Base-by-base conservation (phyloP, 306 rosid species). In the Corylus heterophylla region DNA sequence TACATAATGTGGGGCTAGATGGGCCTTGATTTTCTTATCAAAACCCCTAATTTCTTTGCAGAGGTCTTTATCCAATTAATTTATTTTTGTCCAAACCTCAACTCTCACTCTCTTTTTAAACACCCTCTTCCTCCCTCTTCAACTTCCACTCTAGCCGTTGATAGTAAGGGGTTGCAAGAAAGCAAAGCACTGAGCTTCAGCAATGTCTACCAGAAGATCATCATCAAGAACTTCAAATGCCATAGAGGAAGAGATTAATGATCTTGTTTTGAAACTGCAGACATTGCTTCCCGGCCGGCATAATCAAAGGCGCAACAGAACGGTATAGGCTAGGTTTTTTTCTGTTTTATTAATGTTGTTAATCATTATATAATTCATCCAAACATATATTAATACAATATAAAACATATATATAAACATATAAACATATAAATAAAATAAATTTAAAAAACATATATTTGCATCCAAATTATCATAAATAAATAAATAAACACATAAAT, bases 191-290 rank as follows among this genome's bases (percentile, higher is more conserved):
- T 3, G 47, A 64, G 4, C 72, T 8, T 5, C 44, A 52, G 51
- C 13, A 58, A 84, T 84, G 87, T 80, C 87, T 49, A 71, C 54
- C 68, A 37, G 66, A 55, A 52, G 74, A 76, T 72, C 85, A 51
- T 78, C 83, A 42, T 42, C 74, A 39, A 22, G 64, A 58, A 12
- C 80, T 62, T 71, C 81, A 42, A 79, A 76, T 54, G 48, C 74
- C 61, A 50, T 70, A 7, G 76, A 84, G 8, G 75, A 84, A 12
- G 69, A 87, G 55, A 56, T 84, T 52, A 49, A 74, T 17, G 74
- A 87, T 50, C 88, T 87, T 10, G 61, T 84, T 75, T 66, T 35
- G 16, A 87, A 64, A 49, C 75, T 87, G 49, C 86, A 77, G 75
- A 44, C 86, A 4, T 45, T 84, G 69, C 81, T 87, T 56, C 88